Conservation (phyloP, 2,329 filamentous ascomycete species). For the Apiospora rasikravindrae region DNA sequence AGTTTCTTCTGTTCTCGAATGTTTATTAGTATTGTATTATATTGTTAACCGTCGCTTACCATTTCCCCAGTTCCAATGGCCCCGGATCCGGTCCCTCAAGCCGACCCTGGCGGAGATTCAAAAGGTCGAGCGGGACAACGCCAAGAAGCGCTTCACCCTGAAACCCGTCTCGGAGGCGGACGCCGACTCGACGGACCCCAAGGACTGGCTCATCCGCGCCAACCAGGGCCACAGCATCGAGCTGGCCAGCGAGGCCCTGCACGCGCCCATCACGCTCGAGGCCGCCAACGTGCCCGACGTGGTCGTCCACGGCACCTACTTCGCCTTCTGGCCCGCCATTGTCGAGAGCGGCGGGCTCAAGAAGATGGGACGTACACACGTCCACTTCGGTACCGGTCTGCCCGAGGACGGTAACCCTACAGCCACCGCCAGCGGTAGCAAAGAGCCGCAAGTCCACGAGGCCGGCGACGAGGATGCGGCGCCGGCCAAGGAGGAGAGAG, state of each 20-base stretch:
- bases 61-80: constrained; percentile 54
- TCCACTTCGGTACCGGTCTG: constrained; percentile 84
- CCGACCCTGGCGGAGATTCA: constrained; percentile 78
- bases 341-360: constrained; percentile 76
- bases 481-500: constrained; percentile 30
- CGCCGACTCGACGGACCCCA: constrained; percentile 50
- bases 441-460: constrained; percentile 21
- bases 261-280: constrained; percentile 69
- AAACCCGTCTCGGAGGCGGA: constrained; percentile 54
- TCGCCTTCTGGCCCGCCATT: constrained; percentile 78
- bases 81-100: constrained; percentile 68
- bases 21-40: neutral
- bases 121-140: constrained; percentile 72
- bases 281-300: constrained; percentile 63
- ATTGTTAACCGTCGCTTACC: constrained; percentile 21
- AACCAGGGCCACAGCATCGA: constrained; percentile 93
- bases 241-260: constrained; percentile 71
- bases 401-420: constrained; percentile 44
- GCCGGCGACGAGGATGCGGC: constrained; percentile 21
- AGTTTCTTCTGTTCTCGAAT: constrained; percentile 39
- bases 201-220: constrained; percentile 85
- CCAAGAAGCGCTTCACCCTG: constrained; percentile 90
- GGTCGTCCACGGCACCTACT: constrained; percentile 90
- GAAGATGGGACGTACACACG: constrained; percentile 83
- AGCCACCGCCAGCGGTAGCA: constrained; percentile 18